These are phyloP conservation scores for Cladosporium sp. DNA, from an alignment of 2,329 filamentous ascomycete species.

Conservation along the genomic window DNA sequence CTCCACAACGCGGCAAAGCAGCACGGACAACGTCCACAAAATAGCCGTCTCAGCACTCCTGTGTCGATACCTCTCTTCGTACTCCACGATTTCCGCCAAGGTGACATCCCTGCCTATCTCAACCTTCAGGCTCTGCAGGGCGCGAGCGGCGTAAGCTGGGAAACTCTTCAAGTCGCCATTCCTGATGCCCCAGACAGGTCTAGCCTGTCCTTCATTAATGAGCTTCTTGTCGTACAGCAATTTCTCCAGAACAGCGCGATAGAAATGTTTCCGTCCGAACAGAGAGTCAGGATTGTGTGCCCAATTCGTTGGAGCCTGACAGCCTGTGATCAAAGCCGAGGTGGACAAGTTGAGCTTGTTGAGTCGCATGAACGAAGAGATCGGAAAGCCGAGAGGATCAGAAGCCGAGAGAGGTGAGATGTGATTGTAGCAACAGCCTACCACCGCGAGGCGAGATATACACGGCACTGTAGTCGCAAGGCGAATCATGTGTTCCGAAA, in stretches of 20 bases:
- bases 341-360: slow-evolving; percentile 13
- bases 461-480: slow-evolving; percentile 3
- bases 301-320: slow-evolving; percentile 18
- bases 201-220: background rate
- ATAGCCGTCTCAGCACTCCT: slow-evolving; percentile 14
- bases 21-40: slow-evolving; percentile 15
- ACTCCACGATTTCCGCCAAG: slow-evolving; percentile 11
- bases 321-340: slow-evolving; percentile 16
- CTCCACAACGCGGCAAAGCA: slow-evolving; percentile 16
- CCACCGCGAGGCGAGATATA: slow-evolving; percentile 12
- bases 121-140: slow-evolving; percentile 8
- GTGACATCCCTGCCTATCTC: slow-evolving; percentile 8
- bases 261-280: slow-evolving; percentile 14
- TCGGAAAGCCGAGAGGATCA: slow-evolving; percentile 13
- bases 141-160: slow-evolving; percentile 5
- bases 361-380: slow-evolving; percentile 14
- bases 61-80: slow-evolving; percentile 7
- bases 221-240: slow-evolving; percentile 14
- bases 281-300: slow-evolving; percentile 14
- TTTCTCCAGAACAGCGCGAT: slow-evolving; percentile 16
- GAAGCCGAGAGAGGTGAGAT: slow-evolving; percentile 7
- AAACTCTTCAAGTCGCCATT: slow-evolving; percentile 14
- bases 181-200: slow-evolving; percentile 16
- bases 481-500: slow-evolving; percentile 17
- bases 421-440: slow-evolving; percentile 17